Conservation (phyloP, 176 grass and related monocot species). For the Avena atlantica region DNA sequence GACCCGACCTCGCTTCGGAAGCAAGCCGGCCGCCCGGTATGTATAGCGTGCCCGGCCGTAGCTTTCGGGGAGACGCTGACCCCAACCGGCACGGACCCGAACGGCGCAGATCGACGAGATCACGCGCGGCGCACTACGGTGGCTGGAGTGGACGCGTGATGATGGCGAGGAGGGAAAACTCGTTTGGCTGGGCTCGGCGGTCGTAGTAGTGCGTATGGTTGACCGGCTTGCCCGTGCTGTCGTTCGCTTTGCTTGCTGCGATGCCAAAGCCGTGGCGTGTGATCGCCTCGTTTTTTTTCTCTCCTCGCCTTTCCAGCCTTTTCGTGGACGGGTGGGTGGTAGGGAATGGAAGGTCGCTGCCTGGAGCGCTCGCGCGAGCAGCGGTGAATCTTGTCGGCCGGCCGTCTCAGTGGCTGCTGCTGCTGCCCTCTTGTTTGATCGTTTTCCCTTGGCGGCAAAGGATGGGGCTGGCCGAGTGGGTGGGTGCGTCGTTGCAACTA, state of each 20-base stretch:
- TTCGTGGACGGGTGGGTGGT: background rate
- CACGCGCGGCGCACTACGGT: background rate
- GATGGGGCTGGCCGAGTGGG: background rate
- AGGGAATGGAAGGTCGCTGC: background rate
- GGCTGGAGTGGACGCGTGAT: background rate
- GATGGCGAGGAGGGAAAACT: background rate
- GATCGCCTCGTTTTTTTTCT: background rate
- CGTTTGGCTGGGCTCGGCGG: background rate
- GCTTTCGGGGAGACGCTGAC: background rate
- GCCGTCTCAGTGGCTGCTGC: background rate
- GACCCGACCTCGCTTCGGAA: conserved; percentile 12
- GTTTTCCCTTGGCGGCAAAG: conserved; percentile 51
- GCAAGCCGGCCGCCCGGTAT: conserved; percentile 4
- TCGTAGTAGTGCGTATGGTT: conserved; percentile 31
- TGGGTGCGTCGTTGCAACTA: conserved; percentile 27
- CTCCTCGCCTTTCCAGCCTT: background rate
- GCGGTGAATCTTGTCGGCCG: conserved; percentile 27
- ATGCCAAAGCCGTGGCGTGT: background rate
- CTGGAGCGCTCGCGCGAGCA: background rate
- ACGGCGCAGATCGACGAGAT: background rate
- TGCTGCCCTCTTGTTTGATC: background rate
- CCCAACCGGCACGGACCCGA: too few species aligned
- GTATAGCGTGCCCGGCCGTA: background rate
- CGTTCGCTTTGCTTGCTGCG: background rate
- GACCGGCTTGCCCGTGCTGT: conserved; percentile 4